Conservation (phyloP, 129 eudicot genomes). For the Flaveria bidentis region DNA sequence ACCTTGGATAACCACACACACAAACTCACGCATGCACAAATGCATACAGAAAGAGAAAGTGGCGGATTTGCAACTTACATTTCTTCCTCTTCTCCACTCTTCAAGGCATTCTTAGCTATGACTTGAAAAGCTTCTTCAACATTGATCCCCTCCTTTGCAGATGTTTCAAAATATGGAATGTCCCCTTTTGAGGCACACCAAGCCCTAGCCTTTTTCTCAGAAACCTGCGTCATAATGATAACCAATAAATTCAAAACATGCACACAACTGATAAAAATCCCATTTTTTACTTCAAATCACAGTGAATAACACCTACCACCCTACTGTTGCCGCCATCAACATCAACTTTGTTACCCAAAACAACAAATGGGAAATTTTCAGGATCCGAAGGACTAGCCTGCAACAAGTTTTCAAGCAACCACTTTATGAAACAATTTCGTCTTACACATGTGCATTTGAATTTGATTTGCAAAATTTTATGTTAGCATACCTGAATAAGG, state of each 20-base stretch:
- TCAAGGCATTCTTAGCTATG: constrained; percentile 88
- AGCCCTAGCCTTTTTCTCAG: constrained; percentile 96
- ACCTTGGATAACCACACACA: not conserved
- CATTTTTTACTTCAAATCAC: not conserved
- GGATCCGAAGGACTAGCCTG: constrained; percentile 99
- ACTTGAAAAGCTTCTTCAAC: constrained; percentile 97
- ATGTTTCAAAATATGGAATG: constrained; percentile 94
- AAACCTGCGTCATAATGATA: constrained; percentile 49
- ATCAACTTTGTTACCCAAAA: constrained; percentile 87
- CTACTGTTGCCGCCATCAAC: constrained; percentile 88
- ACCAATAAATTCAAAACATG: not conserved
- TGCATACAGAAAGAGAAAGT: not conserved
- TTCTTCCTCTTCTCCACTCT: constrained; percentile 96
- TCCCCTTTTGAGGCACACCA: constrained; percentile 99
- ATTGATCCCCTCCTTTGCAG: constrained; percentile 92
- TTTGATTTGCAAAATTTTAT: not conserved
- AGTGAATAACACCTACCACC: constrained; percentile 59
- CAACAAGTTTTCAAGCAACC: constrained; percentile 30
- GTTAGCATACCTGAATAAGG: constrained; percentile 66
- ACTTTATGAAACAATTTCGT: not conserved
- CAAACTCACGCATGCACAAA: not conserved
- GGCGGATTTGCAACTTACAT: constrained; percentile 56
- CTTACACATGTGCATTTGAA: not conserved
- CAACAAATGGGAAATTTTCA: constrained; percentile 90
- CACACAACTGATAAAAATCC: not conserved